These are phyloP conservation scores for Penicillium olsonii DNA, from an alignment of 2,329 filamentous ascomycete species.

Conservation along the genomic window DNA sequence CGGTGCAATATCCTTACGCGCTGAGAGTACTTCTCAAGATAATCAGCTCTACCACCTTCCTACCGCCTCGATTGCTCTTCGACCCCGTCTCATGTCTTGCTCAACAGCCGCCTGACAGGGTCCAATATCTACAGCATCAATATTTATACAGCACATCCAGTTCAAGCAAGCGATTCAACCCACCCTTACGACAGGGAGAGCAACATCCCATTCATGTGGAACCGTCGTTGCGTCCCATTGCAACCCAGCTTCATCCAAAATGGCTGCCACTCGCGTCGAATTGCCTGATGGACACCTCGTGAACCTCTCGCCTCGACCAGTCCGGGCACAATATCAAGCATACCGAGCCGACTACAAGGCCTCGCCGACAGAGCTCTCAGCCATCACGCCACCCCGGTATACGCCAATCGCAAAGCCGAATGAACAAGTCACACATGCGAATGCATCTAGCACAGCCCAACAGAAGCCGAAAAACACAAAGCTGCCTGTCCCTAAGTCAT, in stretches of 20 bases:
- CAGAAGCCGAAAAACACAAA: constrained; percentile 27
- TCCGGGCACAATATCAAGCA: constrained; percentile 18
- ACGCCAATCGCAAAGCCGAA: constrained; percentile 1
- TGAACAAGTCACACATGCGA: constrained; percentile 10
- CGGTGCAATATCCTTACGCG: constrained; percentile 23
- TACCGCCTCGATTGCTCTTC: constrained; percentile 11
- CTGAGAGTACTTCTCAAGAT: constrained; percentile 8
- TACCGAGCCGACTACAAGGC: constrained; percentile 17
- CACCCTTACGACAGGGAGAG: constrained; percentile 1
- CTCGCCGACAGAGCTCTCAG: constrained; percentile 8
- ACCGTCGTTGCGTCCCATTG: constrained; percentile 14
- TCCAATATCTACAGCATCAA: not conserved
- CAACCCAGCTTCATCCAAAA: constrained; percentile 16
- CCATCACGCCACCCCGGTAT: constrained; percentile 9
- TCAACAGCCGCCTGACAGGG: constrained; percentile 3
- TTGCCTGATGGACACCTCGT: constrained; percentile 32
- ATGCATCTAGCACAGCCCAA: constrained; percentile 12
- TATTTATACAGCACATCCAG: not conserved
- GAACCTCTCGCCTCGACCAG: constrained; percentile 30
- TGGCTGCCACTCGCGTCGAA: constrained; percentile 28
- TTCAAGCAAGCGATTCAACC: not conserved
- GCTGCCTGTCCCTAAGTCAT: constrained; percentile 29
- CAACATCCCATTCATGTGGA: constrained; percentile 17
- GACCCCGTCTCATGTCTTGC: constrained; percentile 8
- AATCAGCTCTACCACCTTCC: not conserved